A percentile compares a stretch with the other conserved stretches of the same genome.
These are phyloP conservation scores for Suillus tomentosus DNA, from an alignment of 768 basidiomycete genomes.

Conservation along the genomic window DNA sequence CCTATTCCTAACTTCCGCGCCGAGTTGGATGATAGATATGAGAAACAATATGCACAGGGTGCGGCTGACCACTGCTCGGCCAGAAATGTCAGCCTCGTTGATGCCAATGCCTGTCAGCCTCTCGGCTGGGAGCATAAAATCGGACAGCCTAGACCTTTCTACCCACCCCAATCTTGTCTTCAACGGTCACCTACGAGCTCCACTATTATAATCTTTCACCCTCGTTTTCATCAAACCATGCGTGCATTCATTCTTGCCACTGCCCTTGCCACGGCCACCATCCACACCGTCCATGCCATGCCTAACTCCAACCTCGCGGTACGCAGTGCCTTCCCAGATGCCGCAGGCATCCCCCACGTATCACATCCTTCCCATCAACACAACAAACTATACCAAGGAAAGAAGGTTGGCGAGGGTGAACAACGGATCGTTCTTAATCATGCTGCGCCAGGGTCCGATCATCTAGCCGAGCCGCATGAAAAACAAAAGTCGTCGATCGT, in stretches of 20 bases:
- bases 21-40: neutral
- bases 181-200: neutral
- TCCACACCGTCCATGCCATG: conserved; percentile 19
- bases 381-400: conserved; percentile 23
- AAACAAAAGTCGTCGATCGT: neutral
- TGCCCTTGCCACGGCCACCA: conserved; percentile 26
- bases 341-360: conserved; percentile 23
- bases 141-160: neutral
- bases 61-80: neutral
- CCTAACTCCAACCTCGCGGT: conserved; percentile 28
- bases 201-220: neutral
- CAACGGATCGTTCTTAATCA: neutral
- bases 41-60: neutral
- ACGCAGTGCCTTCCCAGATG: conserved; percentile 19
- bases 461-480: neutral
- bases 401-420: conserved; percentile 4
- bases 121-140: neutral
- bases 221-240: conserved; percentile 22
- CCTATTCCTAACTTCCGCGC: neutral
- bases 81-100: neutral
- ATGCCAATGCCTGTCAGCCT: neutral
- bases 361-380: conserved; percentile 35
- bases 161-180: neutral
- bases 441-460: conserved; percentile 1
- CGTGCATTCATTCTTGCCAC: conserved; percentile 24